Base-by-base conservation (phyloP, 1,139 yeast species). In the Yamadazyma sp. region DNA sequence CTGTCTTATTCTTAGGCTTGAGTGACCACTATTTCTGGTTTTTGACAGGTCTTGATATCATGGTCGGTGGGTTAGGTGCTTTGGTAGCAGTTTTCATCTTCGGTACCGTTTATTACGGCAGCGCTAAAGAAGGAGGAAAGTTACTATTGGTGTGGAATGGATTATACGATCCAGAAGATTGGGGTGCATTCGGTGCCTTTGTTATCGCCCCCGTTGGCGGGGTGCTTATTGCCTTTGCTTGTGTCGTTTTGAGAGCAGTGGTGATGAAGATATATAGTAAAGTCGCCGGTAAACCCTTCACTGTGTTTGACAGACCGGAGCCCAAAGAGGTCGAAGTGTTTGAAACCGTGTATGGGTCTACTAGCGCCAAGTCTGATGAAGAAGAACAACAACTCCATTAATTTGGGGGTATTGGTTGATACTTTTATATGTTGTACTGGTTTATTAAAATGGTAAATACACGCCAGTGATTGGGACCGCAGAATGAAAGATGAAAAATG, bases 171-270 rank as follows among this genome's bases (percentile, higher is more conserved):
- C 64, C 76, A 11, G 78, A 75, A 41, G 97, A 91, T 59, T 91
- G 97, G 97, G 87, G 95, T 54, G 81, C 95, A 0, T 91, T 89
- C 64, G 97, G 95, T 23, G 96, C 97, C 1, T 89, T 89, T 63
- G 94, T 87, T 5, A 86, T 83, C 48, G 95, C 97, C 1, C 96
- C 97, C 4, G 73, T 83, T 36, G 95, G 94, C 15, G 89, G 94
- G 15, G 51, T 89, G 2, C 46, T 83, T 2, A 67, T 83, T 45
- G 82, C 87, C 1, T 61, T 76, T 16, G 53, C 69, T 31, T 69
- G 75, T 34, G 74, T 85, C 25, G 81, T 57, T 1, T 26, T 75
- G 8, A 75, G 96, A 59, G 59, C 79, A 31, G 46, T 55, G 0
- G 47, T 63, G 2, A 47, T 58, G 27, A 79, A 65, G 49, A 16